phyloP scores from a whole-genome alignment of 108 stramenopile species.

The Skeletonema marinoi region DNA sequence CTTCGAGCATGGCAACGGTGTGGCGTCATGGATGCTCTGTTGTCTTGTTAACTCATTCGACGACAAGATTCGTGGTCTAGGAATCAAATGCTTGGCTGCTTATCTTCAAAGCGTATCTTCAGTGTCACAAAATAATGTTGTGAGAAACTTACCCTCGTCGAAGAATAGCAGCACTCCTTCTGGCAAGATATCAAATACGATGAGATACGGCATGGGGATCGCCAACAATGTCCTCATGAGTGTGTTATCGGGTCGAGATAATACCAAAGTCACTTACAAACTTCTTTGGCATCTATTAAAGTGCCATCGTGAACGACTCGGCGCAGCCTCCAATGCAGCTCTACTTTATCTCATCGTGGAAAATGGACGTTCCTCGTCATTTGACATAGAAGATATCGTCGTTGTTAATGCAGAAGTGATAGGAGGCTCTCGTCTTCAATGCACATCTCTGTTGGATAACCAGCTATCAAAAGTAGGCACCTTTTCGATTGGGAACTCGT shows the following conservation, averaged over 20 bases:
- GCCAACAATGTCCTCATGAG: slow-evolving; percentile 37
- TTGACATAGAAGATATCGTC: slow-evolving; percentile 46
- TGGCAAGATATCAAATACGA: slow-evolving; percentile 34
- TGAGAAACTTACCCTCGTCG: slow-evolving; percentile 4
- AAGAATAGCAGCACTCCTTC: slow-evolving; percentile 10
- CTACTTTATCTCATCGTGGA: slow-evolving; percentile 62
- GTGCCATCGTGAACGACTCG: slow-evolving; percentile 63
- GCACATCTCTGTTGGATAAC: slow-evolving; percentile 14
- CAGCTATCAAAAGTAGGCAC: slow-evolving; percentile 16
- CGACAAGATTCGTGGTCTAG: slow-evolving; percentile 64
- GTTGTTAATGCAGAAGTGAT: slow-evolving; percentile 16
- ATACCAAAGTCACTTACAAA: slow-evolving; percentile 69
- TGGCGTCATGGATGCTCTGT: slow-evolving; percentile 76
- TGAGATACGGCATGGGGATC: slow-evolving; percentile 49
- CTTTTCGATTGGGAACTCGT: slow-evolving; percentile 40
- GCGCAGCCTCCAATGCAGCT: slow-evolving; percentile 52
- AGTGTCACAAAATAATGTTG: slow-evolving; percentile 1
- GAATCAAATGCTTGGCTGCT: slow-evolving; percentile 65
- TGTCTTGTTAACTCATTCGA: slow-evolving; percentile 71
- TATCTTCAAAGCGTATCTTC: slow-evolving; percentile 46
- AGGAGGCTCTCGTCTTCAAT: slow-evolving; percentile 34
- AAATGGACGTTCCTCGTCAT: slow-evolving; percentile 29
- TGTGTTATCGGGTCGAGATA: slow-evolving; percentile 45
- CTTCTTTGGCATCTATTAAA: slow-evolving; percentile 82
- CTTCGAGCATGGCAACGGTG: slow-evolving; percentile 56